Conservation (phyloP, 2,329 filamentous ascomycete genomes). For the Clonostachys chloroleuca region DNA sequence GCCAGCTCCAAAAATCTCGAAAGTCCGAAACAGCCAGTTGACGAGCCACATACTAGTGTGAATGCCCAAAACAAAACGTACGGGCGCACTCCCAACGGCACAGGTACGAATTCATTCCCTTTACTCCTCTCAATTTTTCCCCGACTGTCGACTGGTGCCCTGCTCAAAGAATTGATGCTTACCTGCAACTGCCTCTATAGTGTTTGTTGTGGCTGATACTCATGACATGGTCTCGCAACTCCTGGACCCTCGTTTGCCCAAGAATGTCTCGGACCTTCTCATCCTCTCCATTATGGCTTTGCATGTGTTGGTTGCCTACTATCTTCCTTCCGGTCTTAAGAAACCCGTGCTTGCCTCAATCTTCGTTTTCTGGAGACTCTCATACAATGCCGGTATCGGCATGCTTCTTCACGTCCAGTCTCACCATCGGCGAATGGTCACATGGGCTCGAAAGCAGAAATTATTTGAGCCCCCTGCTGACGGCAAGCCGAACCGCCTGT, state of each 20-base stretch:
- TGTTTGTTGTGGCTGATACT: slow-evolving; percentile 92
- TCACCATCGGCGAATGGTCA: slow-evolving; percentile 77
- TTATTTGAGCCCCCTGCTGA: slow-evolving; percentile 81
- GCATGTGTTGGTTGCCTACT: slow-evolving; percentile 71
- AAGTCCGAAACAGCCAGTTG: too few relatives aligned
- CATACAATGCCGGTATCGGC: slow-evolving; percentile 93
- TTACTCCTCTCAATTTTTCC: neutral
- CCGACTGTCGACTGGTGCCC: neutral
- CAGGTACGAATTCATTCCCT: slow-evolving; percentile 53
- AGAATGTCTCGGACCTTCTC: slow-evolving; percentile 82
- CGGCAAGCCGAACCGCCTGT: slow-evolving; percentile 80
- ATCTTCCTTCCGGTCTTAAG: slow-evolving; percentile 65
- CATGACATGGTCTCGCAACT: slow-evolving; percentile 99
- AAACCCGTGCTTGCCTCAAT: slow-evolving; percentile 75
- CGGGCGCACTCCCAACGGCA: slow-evolving; percentile 86
- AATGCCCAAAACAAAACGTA: slow-evolving; percentile 59
- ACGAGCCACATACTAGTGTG: too few relatives aligned
- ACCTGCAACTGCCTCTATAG: slow-evolving; percentile 37
- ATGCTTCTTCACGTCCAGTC: slow-evolving; percentile 87
- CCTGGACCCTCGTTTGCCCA: slow-evolving; percentile 88
- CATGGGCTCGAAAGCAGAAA: slow-evolving; percentile 80
- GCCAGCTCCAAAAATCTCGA: too few relatives aligned
- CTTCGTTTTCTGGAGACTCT: slow-evolving; percentile 88
- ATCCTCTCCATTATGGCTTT: slow-evolving; percentile 75
- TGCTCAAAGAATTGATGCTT: neutral